These are phyloP conservation scores for Coprinopsis cinerea DNA, from an alignment of 768 basidiomycete genomes.

Conservation along the genomic window DNA sequence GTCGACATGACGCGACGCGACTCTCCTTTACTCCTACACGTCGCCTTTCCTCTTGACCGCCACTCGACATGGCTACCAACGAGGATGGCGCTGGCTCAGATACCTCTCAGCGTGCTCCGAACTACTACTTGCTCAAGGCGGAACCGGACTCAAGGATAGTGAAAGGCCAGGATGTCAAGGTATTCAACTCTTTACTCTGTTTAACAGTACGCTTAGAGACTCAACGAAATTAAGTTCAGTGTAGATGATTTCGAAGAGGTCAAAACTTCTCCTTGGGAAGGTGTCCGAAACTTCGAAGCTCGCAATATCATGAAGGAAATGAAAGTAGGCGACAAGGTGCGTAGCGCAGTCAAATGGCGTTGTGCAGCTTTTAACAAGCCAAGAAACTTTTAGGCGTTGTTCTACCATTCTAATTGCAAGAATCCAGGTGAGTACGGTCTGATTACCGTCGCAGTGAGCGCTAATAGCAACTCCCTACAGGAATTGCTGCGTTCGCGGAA, in stretches of 20 bases:
- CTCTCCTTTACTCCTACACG: too few relatives aligned
- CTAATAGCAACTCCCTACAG: constrained; percentile 26
- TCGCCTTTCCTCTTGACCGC: not conserved
- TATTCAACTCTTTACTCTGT: constrained; percentile 12
- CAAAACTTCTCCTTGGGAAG: constrained; percentile 76
- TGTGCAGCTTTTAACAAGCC: not conserved
- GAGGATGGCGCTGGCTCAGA: not conserved
- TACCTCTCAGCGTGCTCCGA: constrained; percentile 3
- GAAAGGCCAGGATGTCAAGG: constrained; percentile 87
- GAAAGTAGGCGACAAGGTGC: constrained; percentile 67
- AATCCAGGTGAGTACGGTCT: constrained; percentile 50
- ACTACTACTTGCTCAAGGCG: constrained; percentile 77
- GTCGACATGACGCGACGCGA: not conserved
- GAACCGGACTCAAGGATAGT: constrained; percentile 81
- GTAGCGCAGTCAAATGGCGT: constrained; percentile 9
- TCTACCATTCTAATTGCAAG: constrained; percentile 88
- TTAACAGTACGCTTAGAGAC: constrained; percentile 2
- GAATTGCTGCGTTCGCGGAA: constrained; percentile 79
- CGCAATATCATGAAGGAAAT: constrained; percentile 81
- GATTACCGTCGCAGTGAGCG: not conserved
- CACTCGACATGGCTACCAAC: not conserved
- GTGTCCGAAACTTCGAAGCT: constrained; percentile 82
- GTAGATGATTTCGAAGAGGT: constrained; percentile 78
- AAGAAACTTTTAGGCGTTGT: constrained; percentile 49
- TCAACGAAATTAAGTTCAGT: constrained; percentile 56